A percentile compares a stretch with the other conserved stretches of the same genome.
Evolutionary conservation across 352 stramenopile genomes (phyloP).

Genomic region (Pythium brassicae): DNA sequence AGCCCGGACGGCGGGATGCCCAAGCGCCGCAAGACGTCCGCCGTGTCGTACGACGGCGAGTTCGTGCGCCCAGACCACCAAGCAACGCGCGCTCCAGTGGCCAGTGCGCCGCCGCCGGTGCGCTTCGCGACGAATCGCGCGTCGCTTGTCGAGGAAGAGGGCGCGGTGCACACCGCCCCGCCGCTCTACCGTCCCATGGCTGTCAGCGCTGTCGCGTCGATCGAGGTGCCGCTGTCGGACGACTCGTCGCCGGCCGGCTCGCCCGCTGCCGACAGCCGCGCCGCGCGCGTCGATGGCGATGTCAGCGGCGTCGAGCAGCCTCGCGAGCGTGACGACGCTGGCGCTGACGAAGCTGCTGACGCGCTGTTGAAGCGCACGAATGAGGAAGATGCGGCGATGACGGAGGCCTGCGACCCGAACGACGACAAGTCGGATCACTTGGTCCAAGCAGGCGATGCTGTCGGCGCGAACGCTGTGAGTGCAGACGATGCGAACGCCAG

Average conservation of each 20-base stretch:
- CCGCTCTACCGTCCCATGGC: too few relatives aligned
- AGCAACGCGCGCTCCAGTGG: background rate
- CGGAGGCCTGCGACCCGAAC: background rate
- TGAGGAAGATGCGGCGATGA: background rate
- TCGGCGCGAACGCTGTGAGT: background rate
- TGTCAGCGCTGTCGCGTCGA: background rate
- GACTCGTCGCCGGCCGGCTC: background rate
- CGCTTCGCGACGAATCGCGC: background rate
- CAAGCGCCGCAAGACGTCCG: constrained; percentile 11
- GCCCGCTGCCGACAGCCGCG: background rate
- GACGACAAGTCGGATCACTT: background rate
- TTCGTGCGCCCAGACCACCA: background rate
- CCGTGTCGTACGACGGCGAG: background rate
- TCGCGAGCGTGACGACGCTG: background rate
- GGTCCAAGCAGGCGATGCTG: background rate
- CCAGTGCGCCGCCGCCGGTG: background rate
- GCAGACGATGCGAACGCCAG: background rate
- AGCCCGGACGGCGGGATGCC: background rate
- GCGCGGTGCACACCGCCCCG: background rate
- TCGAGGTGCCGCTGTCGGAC: constrained; percentile 1
- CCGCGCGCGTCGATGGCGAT: background rate
- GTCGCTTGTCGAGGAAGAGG: background rate
- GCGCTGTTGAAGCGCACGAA: background rate
- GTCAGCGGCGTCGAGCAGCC: too few relatives aligned
- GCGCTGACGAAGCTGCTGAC: background rate